phyloP scores from a whole-genome alignment of 306 rosid species.

The Casuarina equisetifolia region DNA sequence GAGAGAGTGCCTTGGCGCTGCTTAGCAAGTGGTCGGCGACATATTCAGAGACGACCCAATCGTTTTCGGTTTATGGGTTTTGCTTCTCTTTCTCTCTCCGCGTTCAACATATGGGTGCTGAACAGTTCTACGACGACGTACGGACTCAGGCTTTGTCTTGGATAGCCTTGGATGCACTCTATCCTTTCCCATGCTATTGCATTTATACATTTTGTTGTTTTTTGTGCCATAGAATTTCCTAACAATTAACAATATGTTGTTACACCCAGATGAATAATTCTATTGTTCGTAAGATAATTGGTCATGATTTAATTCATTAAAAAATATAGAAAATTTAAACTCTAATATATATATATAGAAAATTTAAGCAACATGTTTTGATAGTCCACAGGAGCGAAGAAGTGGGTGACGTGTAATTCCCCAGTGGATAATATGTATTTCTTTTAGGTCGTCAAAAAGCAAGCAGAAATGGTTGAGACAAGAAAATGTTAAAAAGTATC shows the following conservation, averaged over 20 bases:
- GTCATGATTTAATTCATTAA: too few species aligned
- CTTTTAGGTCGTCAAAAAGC: neutral
- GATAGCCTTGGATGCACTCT: conserved; percentile 1
- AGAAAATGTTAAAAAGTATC: neutral
- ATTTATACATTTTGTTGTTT: neutral
- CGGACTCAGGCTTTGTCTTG: neutral
- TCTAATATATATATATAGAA: too few species aligned
- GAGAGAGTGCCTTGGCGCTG: conserved; percentile 13
- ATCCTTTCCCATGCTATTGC: neutral
- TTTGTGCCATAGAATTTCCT: too few species aligned
- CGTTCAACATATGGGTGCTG: conserved; percentile 15
- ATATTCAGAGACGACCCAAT: conserved; percentile 39
- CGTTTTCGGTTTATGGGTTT: conserved; percentile 18
- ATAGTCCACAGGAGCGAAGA: too few species aligned
- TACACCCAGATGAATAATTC: too few species aligned
- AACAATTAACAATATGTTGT: too few species aligned
- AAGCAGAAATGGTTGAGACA: neutral
- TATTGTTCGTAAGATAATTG: too few species aligned
- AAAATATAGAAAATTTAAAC: too few species aligned
- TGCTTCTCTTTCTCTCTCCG: conserved; percentile 11
- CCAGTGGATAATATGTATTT: neutral
- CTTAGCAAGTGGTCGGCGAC: conserved; percentile 40
- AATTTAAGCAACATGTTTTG: too few species aligned
- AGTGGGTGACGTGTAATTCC: neutral
- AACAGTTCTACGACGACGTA: neutral